Conservation (phyloP, 306 rosid species). For the Gynostemma pentaphyllum region DNA sequence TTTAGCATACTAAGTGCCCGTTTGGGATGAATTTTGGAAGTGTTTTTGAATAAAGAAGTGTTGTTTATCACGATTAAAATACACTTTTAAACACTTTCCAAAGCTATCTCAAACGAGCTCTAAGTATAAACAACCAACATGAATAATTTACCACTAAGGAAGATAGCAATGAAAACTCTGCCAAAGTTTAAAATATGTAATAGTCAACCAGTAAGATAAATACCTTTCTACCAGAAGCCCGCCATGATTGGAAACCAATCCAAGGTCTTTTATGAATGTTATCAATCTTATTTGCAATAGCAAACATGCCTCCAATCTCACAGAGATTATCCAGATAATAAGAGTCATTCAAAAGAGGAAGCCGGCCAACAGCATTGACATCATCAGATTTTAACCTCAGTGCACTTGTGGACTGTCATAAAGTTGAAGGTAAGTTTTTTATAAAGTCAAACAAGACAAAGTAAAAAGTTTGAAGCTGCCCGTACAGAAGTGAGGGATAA, state of each 20-base stretch:
- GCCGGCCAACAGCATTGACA: slow-evolving; percentile 70
- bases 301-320: slow-evolving; percentile 93
- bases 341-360: slow-evolving; percentile 64
- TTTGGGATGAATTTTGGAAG: too few species aligned
- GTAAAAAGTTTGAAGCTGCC: background rate
- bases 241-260: slow-evolving; percentile 99
- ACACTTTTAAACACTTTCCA: too few species aligned
- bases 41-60: too few species aligned
- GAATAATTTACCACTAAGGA: too few species aligned
- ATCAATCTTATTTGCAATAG: slow-evolving; percentile 83
- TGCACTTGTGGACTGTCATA: slow-evolving; percentile 65
- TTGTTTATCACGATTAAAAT: too few species aligned
- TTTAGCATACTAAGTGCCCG: too few species aligned
- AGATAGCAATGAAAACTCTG: too few species aligned
- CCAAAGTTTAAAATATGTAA: background rate
- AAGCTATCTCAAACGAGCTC: too few species aligned
- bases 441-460: background rate
- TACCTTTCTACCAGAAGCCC: slow-evolving; percentile 97
- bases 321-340: slow-evolving; percentile 63
- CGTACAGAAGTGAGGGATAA: background rate
- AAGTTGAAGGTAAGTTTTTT: background rate
- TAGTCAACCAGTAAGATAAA: slow-evolving; percentile 23
- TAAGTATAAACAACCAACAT: too few species aligned
- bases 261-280: slow-evolving; percentile 80
- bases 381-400: slow-evolving; percentile 83